Conservation (phyloP, 768 basidiomycete genomes). For the Rhizopogon roseolus region DNA sequence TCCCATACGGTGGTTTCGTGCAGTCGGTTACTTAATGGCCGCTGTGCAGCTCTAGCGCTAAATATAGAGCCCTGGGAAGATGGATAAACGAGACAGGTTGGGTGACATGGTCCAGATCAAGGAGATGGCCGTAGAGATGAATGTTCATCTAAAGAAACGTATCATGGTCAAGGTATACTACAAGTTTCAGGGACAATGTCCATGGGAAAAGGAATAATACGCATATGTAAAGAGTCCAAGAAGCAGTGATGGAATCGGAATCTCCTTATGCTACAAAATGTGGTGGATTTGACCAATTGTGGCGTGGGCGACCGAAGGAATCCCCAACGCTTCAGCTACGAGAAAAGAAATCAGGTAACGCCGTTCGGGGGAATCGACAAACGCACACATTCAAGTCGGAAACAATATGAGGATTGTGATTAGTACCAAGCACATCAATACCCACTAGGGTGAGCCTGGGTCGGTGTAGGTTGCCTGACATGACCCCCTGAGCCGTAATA, state of each 20-base stretch:
- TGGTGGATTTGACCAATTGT: conserved; percentile 18
- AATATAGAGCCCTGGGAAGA: conserved; percentile 27
- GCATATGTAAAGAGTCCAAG: neutral
- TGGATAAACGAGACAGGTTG: conserved; percentile 4
- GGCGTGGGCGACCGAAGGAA: conserved; percentile 39
- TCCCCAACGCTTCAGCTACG: conserved; percentile 43
- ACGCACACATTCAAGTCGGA: conserved; percentile 1
- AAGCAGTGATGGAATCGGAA: neutral
- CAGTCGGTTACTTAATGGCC: conserved; percentile 10
- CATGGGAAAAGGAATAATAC: neutral
- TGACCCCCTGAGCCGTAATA: conserved; percentile 22
- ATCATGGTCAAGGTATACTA: neutral
- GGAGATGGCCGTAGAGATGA: neutral
- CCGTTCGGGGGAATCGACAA: neutral
- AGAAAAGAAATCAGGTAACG: neutral
- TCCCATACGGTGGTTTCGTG: conserved; percentile 9
- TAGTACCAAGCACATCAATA: conserved; percentile 14
- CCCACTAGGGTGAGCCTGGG: conserved; percentile 46
- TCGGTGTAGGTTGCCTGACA: conserved; percentile 32
- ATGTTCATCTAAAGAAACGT: neutral
- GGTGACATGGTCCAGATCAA: neutral
- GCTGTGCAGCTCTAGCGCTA: conserved; percentile 11
- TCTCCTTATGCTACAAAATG: conserved; percentile 8
- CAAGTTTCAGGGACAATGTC: neutral
- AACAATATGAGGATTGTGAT: neutral